Conservation (phyloP, 176 grass and related monocot genomes). For the Avena eriantha region DNA sequence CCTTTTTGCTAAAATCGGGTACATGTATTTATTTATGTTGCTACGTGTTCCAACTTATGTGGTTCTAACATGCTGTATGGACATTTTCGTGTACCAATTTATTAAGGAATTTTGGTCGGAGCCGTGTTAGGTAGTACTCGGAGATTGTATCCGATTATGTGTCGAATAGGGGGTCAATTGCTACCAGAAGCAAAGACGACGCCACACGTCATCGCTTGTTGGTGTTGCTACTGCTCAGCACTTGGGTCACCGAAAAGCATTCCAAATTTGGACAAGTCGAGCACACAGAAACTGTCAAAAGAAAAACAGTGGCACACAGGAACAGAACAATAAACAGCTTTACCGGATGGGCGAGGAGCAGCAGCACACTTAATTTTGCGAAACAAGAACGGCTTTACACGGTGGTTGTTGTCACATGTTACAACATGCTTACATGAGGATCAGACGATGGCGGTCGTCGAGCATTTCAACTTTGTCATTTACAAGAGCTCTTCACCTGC, state of each 20-base stretch:
- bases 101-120: slow-evolving; percentile 1
- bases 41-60: neutral
- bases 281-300: too few species aligned
- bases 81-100: neutral
- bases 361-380: neutral
- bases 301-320: neutral
- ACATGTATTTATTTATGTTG: neutral
- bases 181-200: slow-evolving; percentile 27
- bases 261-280: neutral
- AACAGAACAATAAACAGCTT: neutral
- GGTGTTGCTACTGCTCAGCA: neutral
- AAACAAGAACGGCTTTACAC: slow-evolving; percentile 9
- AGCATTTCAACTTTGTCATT: slow-evolving; percentile 21
- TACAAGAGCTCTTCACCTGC: slow-evolving; percentile 9
- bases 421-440: slow-evolving; percentile 22
- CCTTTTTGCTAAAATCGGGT: neutral
- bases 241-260: neutral
- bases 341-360: neutral
- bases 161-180: slow-evolving; percentile 30
- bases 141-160: slow-evolving; percentile 4
- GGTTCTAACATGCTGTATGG: neutral
- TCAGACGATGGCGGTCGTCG: neutral
- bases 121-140: slow-evolving; percentile 1
- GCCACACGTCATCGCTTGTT: slow-evolving; percentile 16
- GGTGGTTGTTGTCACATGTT: slow-evolving; percentile 27